Evolutionary conservation across 257 asterid species (phyloP), one percentile per base, ranked within the genome.

Genomic region (Nicotiana attenuata): DNA sequence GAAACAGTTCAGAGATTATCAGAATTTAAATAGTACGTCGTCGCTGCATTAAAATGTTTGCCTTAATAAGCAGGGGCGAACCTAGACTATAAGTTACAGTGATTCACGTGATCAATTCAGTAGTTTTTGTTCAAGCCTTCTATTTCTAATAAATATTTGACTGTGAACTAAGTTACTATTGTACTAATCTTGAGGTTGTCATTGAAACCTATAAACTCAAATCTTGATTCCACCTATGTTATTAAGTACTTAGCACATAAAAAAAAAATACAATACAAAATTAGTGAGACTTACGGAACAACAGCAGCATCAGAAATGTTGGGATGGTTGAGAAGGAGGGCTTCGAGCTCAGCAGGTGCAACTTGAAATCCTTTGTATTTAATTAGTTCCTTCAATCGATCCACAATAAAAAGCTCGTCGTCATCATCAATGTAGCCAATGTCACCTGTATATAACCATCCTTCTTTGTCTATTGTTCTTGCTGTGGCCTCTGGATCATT

Each of bases 391-490:
- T 93, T 96, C 14, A 94, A 83, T 0, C 99, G 92, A 84, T 96
- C 99, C 5, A 96, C 98, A 1, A 96, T 94, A 85, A 96, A 96
- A 17, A 96, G 92, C 76, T 96, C 99, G 10, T 96, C 97, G 10
- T 96, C 97, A 0, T 80, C 89, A 28, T 94, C 99, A 14, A 96
- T 92, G 83, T 80, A 90, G 24, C 99, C 98, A 14, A 95, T 83
- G 33, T 95, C 99, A 1, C 97, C 99, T 0, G 99, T 95, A 83
- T 94, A 96, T n/a, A 96, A 66, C 99, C 99, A 96, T 0, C 98
- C 97, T n/a, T 92, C 90, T 82, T 88, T 88, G 88, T 95, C 98
- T 38, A 96, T 92, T 52, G 97, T 95, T 56, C 79, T 85, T 45
- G 85, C 85, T 0, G 98, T 96, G 5, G 99, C 87, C 57, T 87